A percentile compares a stretch with the other conserved stretches of the same genome.
These are phyloP conservation scores for Candida maris DNA, from an alignment of 805 yeast genomes.

Conservation along the genomic window DNA sequence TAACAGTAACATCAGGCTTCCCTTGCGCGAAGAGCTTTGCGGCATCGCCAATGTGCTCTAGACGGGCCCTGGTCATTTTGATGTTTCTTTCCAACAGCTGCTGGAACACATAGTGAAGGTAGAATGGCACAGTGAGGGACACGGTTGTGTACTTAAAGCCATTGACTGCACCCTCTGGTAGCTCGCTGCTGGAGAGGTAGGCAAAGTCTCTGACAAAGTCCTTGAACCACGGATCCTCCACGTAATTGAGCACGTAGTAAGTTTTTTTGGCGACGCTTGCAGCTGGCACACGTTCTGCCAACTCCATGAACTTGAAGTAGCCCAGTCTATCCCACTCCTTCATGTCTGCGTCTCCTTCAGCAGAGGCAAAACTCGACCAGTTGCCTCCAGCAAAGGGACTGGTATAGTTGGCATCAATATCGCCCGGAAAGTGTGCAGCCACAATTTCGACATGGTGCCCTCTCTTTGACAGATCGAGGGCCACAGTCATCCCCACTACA, in stretches of 20 bases:
- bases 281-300: constrained; percentile 47
- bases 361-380: constrained; percentile 57
- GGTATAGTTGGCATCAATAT: constrained; percentile 48
- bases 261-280: constrained; percentile 40
- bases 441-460: constrained; percentile 42
- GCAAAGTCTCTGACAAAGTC: constrained; percentile 39
- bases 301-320: constrained; percentile 42
- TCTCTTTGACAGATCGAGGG: constrained; percentile 38
- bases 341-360: constrained; percentile 32
- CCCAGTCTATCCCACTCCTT: constrained; percentile 45
- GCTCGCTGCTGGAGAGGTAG: constrained; percentile 33
- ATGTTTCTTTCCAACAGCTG: constrained; percentile 41
- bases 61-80: constrained; percentile 37
- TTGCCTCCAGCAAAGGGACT: constrained; percentile 74
- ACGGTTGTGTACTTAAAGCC: constrained; percentile 45
- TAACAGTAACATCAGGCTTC: constrained; percentile 49
- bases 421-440: constrained; percentile 54
- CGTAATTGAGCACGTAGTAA: constrained; percentile 17
- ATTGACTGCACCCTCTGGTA: constrained; percentile 30
- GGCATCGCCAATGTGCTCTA: constrained; percentile 49
- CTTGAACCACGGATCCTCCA: constrained; percentile 47
- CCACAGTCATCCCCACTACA: constrained; percentile 54
- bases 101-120: constrained; percentile 32
- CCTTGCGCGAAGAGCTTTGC: constrained; percentile 36
- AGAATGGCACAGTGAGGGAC: constrained; percentile 29